Evolutionary conservation across 78 protist species (phyloP).

Genomic region (Protostelium mycophagum): DNA sequence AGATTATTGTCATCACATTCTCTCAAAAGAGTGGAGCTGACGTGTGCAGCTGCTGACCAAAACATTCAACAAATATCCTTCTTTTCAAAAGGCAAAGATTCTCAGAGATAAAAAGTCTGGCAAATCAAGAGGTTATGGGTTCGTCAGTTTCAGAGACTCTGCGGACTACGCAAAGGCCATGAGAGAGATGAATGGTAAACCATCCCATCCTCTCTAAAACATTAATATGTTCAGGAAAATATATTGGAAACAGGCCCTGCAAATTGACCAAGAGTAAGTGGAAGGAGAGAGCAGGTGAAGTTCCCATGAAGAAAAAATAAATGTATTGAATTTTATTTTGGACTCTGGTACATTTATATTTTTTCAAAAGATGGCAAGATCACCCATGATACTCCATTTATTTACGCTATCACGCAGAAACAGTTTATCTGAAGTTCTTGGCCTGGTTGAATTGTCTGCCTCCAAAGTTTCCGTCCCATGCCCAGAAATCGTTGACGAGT

Average conservation of each 20-base stretch:
- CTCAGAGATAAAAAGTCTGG: constrained; percentile 39
- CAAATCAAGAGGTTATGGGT: constrained; percentile 76
- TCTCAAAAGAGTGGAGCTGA: neutral
- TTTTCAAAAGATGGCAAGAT: too few relatives aligned
- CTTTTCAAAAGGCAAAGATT: constrained; percentile 68
- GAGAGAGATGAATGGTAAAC: constrained; percentile 58
- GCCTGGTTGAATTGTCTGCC: constrained; percentile 57
- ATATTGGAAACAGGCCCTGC: constrained; percentile 65
- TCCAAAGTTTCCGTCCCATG: constrained; percentile 65
- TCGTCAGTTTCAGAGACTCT: constrained; percentile 64
- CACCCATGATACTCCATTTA: too few relatives aligned
- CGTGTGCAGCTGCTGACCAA: constrained; percentile 16
- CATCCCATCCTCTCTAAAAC: neutral
- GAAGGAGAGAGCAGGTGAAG: constrained; percentile 27
- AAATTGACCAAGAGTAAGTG: constrained; percentile 43
- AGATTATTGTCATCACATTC: neutral
- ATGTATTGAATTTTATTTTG: neutral
- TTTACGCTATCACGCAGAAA: too few relatives aligned
- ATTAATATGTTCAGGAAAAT: constrained; percentile 6
- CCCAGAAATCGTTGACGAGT: constrained; percentile 38
- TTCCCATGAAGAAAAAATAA: neutral
- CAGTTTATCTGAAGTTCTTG: constrained; percentile 71
- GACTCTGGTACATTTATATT: too few relatives aligned
- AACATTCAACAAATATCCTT: constrained; percentile 60
- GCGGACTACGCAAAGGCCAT: constrained; percentile 62